Evolutionary conservation across 2,329 filamentous ascomycete genomes (phyloP), one percentile per base, ranked within the genome.

Genomic region (Cladophialophora psammophila): DNA sequence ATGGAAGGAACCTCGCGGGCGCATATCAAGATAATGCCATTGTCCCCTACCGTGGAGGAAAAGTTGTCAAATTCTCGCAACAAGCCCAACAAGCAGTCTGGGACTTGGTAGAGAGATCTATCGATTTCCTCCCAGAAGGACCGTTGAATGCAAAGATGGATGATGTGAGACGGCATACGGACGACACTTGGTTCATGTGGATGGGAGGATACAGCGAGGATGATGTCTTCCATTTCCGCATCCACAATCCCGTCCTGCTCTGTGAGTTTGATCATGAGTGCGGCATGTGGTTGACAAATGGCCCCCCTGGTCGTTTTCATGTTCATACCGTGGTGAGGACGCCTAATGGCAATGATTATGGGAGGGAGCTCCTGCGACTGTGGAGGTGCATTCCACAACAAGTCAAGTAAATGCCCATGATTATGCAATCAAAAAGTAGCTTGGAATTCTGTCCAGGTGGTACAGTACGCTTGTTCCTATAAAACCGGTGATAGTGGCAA

Each of bases 121-220:
- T 91, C 1, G 77, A 90, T 0, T 93, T 91, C 68, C 84, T 92
- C 0, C 91, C 91, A 0, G 73, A 77, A 0, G 73, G 75, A 13
- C 83, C 90, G 0, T 82, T 88, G 1, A 74, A 82, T 61, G 20
- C 85, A 2, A 85, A 86, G n/a, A 75, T 92, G 1, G 76, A 80
- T 1, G 82, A 88, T 48, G 81, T 89, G 53, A 80, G 82, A 57
- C 73, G 76, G 2, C 84, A 86, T 75, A 86, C 90, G 63, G 73
- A 78, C n/a, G 89, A 93, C 80, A 94, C 90, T 5, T 91, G 91
- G 74, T 94, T 92, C 74, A 86, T 85, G 74, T 94, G 91, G 90
- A 67, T 67, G 31, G 65, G 65, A 0, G 26, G 10, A 2, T 58
- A 55, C 13, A 56, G 1, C 15, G 10, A 48, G 13, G 60, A 61